Evolutionary conservation across 805 yeast species (phyloP).

Genomic region (Soucietia sequanensis): DNA sequence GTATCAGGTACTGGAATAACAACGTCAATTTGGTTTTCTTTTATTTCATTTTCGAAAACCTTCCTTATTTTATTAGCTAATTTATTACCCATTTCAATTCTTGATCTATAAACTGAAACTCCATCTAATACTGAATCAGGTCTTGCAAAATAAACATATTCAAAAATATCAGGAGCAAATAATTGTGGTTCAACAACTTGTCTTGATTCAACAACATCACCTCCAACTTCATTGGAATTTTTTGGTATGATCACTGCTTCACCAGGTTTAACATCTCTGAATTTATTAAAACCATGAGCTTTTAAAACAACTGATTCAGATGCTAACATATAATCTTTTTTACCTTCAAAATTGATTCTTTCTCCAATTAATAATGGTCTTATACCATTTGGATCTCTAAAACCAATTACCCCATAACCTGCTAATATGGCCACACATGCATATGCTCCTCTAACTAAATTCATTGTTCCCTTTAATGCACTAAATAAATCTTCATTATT

Average conservation of each 20-base stretch:
- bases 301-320: constrained; percentile 92
- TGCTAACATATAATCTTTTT: constrained; percentile 88
- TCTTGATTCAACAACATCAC: constrained; percentile 68
- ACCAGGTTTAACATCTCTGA: constrained; percentile 87
- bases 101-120: constrained; percentile 89
- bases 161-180: constrained; percentile 94
- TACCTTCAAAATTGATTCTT: constrained; percentile 61
- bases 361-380: constrained; percentile 89
- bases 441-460: constrained; percentile 89
- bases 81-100: constrained; percentile 91
- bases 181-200: constrained; percentile 78
- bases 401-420: constrained; percentile 92
- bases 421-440: constrained; percentile 95
- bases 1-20: constrained; percentile 99
- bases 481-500: constrained; percentile 84
- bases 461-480: constrained; percentile 81
- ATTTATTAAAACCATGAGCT: constrained; percentile 81
- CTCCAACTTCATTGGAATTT: constrained; percentile 37
- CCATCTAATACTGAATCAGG: constrained; percentile 97
- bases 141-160: constrained; percentile 96
- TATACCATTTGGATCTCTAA: constrained; percentile 96
- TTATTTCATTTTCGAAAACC: constrained; percentile 37
- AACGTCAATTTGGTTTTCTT: constrained; percentile 72
- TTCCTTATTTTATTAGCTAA: constrained; percentile 68
- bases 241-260: constrained; percentile 95